These are phyloP conservation scores for Pseudocercospora pini-densiflorae DNA, from an alignment of 2,329 filamentous ascomycete species.

Conservation along the genomic window DNA sequence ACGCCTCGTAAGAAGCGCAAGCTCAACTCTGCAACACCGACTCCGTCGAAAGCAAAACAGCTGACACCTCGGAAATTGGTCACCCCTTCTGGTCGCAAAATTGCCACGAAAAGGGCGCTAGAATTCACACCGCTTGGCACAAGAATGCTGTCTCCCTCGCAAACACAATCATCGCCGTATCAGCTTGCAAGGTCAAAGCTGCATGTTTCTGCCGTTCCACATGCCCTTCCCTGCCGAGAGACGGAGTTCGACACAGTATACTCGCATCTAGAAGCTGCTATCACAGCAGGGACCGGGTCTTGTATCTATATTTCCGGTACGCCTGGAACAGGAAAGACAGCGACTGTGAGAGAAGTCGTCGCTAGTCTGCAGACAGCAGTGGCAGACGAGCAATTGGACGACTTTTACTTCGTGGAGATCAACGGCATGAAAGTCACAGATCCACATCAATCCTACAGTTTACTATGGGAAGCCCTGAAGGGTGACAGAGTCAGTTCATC, in stretches of 20 bases:
- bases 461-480: conserved; percentile 95
- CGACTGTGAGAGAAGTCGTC: conserved; percentile 94
- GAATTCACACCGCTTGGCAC: conserved; percentile 97
- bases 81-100: conserved; percentile 69
- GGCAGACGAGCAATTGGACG: conserved; percentile 86
- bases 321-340: conserved; percentile 95
- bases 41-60: conserved; percentile 49
- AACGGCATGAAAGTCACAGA: conserved; percentile 99
- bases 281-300: conserved; percentile 87
- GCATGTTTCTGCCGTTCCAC: conserved; percentile 91
- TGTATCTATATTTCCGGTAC: conserved; percentile 99
- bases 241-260: conserved; percentile 92
- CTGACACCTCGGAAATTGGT: conserved; percentile 58
- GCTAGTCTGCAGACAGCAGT: conserved; percentile 87
- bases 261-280: conserved; percentile 90
- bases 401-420: conserved; percentile 99
- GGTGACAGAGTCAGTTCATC: conserved; percentile 90
- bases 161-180: conserved; percentile 82
- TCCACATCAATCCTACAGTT: conserved; percentile 91
- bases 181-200: conserved; percentile 86
- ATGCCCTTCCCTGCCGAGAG: conserved; percentile 87
- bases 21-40: conserved; percentile 50
- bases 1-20: conserved; percentile 56
- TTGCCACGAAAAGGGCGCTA: conserved; percentile 81
- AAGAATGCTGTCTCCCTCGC: conserved; percentile 75